Evolutionary conservation across 306 rosid species (phyloP), one percentile per base, ranked within the genome.

Genomic region (Inga leiocalycina): DNA sequence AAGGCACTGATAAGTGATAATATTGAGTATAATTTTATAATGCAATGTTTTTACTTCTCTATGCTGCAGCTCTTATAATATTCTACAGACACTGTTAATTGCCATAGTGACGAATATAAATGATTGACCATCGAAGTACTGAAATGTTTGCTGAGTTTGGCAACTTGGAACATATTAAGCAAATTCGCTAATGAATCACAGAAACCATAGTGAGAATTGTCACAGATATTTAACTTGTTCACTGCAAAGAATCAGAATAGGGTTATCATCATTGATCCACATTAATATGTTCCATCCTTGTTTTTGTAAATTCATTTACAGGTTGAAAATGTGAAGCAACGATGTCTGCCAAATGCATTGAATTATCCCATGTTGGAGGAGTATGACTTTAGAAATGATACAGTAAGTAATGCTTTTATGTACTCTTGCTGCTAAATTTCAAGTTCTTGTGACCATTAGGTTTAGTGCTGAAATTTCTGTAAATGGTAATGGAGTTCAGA

Each of bases 281-380:
- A 39, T 12, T 77, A 52, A 59, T 61, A 44, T 64, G 34, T 56
- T 82, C 11, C 64, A 48, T 67, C 68, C 34, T 4, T 43, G 43
- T 72, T 46, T 72, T 3, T 6, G 35, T 3, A 1, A 75, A 82
- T 76, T 81, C 69, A 57, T 75, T 52, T 74, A 65, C 92, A 95
- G 99, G 99, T 95, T 79, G 99, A 95, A 86, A 95, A 93, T 87
- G 99, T 95, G 69, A 95, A 95, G 90, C 97, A 95, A 81, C 96
- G 96, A 34, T 95, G 99, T 87, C 84, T 95, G 93, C 97, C 98
- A 51, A 91, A 91, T 87, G 97, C 96, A 39, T 85, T 95, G 78
- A 93, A 95, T 88, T 95, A 92, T 91, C 99, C 99, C 69, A 95
- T 95, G 99, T 84, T 95, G 89, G 99, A 95, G 91, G 99, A 93